phyloP scores from a whole-genome alignment of 163 green algal genomes.

The Prototheca wickerhamii region DNA sequence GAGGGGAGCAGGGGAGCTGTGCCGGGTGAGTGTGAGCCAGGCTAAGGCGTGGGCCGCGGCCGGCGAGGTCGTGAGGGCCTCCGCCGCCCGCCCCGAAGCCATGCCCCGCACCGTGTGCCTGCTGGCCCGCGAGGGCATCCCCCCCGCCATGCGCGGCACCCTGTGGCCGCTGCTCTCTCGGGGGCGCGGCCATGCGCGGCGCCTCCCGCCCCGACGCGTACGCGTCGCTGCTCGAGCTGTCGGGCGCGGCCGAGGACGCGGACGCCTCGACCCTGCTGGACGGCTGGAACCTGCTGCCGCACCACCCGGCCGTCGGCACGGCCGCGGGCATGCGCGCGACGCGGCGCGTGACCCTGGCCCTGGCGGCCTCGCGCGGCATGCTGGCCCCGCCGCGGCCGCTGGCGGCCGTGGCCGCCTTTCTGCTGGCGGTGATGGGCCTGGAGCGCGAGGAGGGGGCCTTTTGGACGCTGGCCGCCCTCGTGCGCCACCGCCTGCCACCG shows the following conservation, averaged over 20 bases:
- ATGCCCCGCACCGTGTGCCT: neutral
- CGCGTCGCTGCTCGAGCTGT: neutral
- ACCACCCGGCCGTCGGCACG: neutral
- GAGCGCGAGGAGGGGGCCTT: conserved; percentile 34
- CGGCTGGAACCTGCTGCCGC: neutral
- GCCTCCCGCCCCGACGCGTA: neutral
- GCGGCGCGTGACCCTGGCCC: neutral
- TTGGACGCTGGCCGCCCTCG: conserved; percentile 34
- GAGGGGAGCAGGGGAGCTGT: conserved; percentile 5
- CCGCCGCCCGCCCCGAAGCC: neutral
- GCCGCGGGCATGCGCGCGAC: neutral
- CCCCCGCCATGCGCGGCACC: neutral
- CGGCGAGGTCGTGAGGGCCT: neutral
- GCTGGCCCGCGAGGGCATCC: neutral
- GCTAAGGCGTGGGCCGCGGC: conserved; percentile 5
- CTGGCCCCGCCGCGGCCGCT: neutral
- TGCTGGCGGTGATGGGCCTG: conserved; percentile 26
- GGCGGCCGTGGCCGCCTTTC: conserved; percentile 18
- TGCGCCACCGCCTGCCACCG: conserved; percentile 26
- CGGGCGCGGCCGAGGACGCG: neutral
- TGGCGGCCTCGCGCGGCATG: neutral
- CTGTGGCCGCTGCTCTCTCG: neutral
- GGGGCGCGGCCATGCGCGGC: neutral
- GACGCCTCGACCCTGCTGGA: too few species aligned
- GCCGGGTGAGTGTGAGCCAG: conserved; percentile 1